A percentile compares a stretch with the other conserved stretches of the same genome.
Conservation (phyloP, 2,329 filamentous ascomycete species). For the Magnaporthiopsis rhizophila region DNA sequence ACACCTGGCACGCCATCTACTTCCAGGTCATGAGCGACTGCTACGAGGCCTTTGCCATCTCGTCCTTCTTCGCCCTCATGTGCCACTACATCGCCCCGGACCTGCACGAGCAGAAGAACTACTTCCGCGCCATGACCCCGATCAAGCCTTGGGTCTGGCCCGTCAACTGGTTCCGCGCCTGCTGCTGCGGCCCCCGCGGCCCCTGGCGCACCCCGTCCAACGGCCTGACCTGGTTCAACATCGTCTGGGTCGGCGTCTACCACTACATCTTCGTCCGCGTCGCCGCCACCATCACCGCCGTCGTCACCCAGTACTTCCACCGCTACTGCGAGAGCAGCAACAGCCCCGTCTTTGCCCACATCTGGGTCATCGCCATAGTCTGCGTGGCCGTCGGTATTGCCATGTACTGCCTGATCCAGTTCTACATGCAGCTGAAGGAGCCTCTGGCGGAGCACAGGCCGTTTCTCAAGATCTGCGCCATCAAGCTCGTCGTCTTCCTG, state of each 20-base stretch:
- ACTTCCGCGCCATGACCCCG: conserved; percentile 61
- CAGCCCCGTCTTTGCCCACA: conserved; percentile 69
- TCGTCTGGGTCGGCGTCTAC: conserved; percentile 74
- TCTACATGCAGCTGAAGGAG: conserved; percentile 68
- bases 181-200: conserved; percentile 61
- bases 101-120: conserved; percentile 73
- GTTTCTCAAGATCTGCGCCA: conserved; percentile 74
- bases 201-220: conserved; percentile 67
- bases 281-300: conserved; percentile 69
- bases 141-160: conserved; percentile 69
- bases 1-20: conserved; percentile 72
- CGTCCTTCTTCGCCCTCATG: conserved; percentile 76
- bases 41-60: conserved; percentile 84
- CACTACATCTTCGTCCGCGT: conserved; percentile 81
- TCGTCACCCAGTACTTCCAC: conserved; percentile 60
- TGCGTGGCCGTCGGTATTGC: conserved; percentile 67
- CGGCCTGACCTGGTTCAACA: conserved; percentile 85
- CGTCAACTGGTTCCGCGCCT: conserved; percentile 60
- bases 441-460: conserved; percentile 62
- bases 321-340: conserved; percentile 74
- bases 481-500: conserved; percentile 87
- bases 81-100: conserved; percentile 74
- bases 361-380: conserved; percentile 70
- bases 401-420: conserved; percentile 85
- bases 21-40: conserved; percentile 75